A percentile compares a stretch with the other conserved stretches of the same genome.
These are phyloP conservation scores for Pseudonectria buxi DNA, from an alignment of 2,329 filamentous ascomycete species.

Conservation along the genomic window DNA sequence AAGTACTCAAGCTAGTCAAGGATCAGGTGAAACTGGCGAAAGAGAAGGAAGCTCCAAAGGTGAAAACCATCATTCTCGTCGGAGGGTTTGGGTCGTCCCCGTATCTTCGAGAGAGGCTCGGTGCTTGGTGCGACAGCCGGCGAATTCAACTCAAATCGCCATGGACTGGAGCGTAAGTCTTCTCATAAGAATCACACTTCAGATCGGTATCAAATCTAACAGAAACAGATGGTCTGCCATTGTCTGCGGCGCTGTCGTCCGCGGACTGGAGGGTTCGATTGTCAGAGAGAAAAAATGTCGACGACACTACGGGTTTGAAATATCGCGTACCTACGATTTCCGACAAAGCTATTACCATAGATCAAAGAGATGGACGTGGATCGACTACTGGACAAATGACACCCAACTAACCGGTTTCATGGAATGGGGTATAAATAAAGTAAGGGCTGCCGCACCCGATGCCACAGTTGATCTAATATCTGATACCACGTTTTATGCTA, in stretches of 20 bases:
- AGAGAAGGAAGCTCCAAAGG: background rate
- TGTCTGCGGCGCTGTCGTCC: slow-evolving; percentile 4
- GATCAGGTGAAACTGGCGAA: slow-evolving; percentile 2
- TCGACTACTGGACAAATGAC: background rate
- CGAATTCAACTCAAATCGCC: slow-evolving; percentile 1
- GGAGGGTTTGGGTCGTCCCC: slow-evolving; percentile 5
- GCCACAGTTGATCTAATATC: too few relatives aligned
- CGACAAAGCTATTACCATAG: background rate
- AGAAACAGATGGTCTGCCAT: slow-evolving; percentile 6
- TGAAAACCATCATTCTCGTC: slow-evolving; percentile 4
- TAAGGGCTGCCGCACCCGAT: too few relatives aligned
- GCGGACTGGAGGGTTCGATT: slow-evolving; percentile 6
- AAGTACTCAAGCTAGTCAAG: background rate
- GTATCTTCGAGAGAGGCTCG: slow-evolving; percentile 1
- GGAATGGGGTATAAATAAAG: slow-evolving; percentile 1
- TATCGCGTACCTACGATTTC: background rate
- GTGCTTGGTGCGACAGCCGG: background rate
- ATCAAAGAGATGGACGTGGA: background rate
- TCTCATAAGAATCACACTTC: background rate
- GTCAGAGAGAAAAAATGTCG: slow-evolving; percentile 7
- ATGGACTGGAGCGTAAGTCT: slow-evolving; percentile 1
- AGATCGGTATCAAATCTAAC: background rate
- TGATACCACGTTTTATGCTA: background rate
- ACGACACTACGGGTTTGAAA: slow-evolving; percentile 2
- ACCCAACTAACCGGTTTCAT: background rate